Conservation (phyloP, 2,329 filamentous ascomycete species). For the Didymella keratinophila region DNA sequence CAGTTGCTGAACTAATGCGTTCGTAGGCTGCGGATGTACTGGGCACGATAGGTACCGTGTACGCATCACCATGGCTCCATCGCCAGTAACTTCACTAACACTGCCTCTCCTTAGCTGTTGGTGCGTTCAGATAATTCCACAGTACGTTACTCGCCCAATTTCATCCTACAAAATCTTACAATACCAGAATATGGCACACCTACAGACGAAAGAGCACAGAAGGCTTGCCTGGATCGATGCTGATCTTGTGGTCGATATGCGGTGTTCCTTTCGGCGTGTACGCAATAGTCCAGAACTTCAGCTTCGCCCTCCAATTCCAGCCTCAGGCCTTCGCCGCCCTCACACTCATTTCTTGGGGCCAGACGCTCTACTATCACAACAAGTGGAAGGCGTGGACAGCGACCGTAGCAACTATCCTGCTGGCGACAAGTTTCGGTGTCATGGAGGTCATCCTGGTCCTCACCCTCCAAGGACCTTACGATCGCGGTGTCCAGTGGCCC, state of each 20-base stretch:
- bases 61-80: constrained; percentile 8
- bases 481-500: constrained; percentile 62
- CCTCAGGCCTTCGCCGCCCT: constrained; percentile 62
- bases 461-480: constrained; percentile 63
- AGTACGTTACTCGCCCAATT: constrained; percentile 30
- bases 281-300: constrained; percentile 63
- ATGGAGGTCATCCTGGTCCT: constrained; percentile 65
- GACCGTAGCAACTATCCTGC: constrained; percentile 50
- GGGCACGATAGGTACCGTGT: constrained; percentile 52
- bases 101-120: constrained; percentile 44
- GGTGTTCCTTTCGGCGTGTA: constrained; percentile 62
- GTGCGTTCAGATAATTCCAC: constrained; percentile 53
- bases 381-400: constrained; percentile 60
- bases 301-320: constrained; percentile 63
- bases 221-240: constrained; percentile 66
- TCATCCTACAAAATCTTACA: neutral
- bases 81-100: constrained; percentile 27
- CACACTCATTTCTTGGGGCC: constrained; percentile 60
- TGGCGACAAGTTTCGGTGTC: constrained; percentile 59
- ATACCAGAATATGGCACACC: constrained; percentile 65
- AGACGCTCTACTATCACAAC: constrained; percentile 61
- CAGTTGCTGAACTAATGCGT: constrained; percentile 26
- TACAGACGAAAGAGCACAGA: constrained; percentile 68
- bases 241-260: constrained; percentile 70
- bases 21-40: constrained; percentile 50